phyloP scores from a whole-genome alignment of 805 yeast genomes.

The Candida nanaspora region DNA sequence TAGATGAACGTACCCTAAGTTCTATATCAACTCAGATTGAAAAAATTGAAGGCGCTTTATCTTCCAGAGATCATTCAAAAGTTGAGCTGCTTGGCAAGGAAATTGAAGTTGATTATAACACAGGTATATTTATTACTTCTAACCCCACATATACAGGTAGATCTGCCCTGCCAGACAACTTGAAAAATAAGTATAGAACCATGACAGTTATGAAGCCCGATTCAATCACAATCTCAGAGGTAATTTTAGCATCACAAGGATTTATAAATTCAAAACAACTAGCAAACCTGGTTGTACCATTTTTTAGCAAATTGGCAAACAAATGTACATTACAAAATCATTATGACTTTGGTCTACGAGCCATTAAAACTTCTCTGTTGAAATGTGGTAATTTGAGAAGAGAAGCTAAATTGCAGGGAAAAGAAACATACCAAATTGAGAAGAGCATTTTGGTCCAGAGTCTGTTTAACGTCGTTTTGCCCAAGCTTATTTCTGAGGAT shows the following conservation, averaged over 20 bases:
- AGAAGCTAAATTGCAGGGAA: background rate
- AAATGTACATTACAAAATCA: constrained; percentile 52
- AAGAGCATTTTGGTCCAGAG: constrained; percentile 38
- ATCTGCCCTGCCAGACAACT: constrained; percentile 74
- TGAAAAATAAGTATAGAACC: constrained; percentile 70
- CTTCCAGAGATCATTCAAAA: background rate
- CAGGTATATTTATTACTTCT: constrained; percentile 84
- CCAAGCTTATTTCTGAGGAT: constrained; percentile 57
- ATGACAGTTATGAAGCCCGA: constrained; percentile 75
- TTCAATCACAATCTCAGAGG: constrained; percentile 57
- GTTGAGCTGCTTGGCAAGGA: constrained; percentile 38
- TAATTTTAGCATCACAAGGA: constrained; percentile 67
- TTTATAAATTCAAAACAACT: constrained; percentile 40
- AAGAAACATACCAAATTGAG: constrained; percentile 14
- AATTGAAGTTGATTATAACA: constrained; percentile 33
- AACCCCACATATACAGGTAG: constrained; percentile 88
- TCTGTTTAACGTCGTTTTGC: constrained; percentile 55
- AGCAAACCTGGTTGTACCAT: constrained; percentile 43
- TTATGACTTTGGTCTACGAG: constrained; percentile 86
- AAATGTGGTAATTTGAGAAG: constrained; percentile 46
- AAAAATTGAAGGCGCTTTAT: constrained; percentile 52
- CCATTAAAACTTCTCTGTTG: constrained; percentile 60
- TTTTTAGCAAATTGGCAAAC: constrained; percentile 40
- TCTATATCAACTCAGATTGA: constrained; percentile 82
- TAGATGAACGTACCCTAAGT: constrained; percentile 64